Evolutionary conservation across 768 basidiomycete species (phyloP).

Genomic region (Royoungia palumana): DNA sequence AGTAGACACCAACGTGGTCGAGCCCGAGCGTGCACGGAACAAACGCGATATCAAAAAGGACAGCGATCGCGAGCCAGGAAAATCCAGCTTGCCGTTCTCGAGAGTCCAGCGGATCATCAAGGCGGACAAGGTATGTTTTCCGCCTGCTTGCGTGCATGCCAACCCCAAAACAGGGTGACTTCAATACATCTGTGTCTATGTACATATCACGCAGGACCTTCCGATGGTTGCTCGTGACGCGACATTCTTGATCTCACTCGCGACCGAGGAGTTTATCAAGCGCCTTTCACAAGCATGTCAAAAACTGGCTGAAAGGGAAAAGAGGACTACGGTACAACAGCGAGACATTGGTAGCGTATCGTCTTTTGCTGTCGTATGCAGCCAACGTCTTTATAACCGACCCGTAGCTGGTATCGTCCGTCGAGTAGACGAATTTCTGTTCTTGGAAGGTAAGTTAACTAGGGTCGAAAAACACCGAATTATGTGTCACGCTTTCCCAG

Average conservation of each 20-base stretch:
- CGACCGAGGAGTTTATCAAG: constrained; percentile 86
- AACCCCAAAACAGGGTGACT: background rate
- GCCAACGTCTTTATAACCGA: background rate
- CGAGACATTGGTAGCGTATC: constrained; percentile 67
- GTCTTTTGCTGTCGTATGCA: background rate
- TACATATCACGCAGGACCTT: constrained; percentile 46
- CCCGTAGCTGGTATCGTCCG: constrained; percentile 57
- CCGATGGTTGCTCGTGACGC: constrained; percentile 76
- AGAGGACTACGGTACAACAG: constrained; percentile 70
- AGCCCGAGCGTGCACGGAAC: constrained; percentile 2
- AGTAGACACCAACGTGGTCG: constrained; percentile 1
- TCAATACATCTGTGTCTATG: constrained; percentile 23
- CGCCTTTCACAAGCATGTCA: constrained; percentile 70
- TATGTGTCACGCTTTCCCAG: constrained; percentile 30
- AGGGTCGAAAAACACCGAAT: background rate
- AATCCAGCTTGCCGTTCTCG: constrained; percentile 69
- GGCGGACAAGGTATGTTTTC: constrained; percentile 65
- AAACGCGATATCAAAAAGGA: constrained; percentile 24
- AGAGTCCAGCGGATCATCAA: constrained; percentile 84
- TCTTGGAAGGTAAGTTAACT: constrained; percentile 60
- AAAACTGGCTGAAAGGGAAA: constrained; percentile 65
- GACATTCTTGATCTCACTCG: constrained; percentile 72
- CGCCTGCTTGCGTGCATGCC: background rate
- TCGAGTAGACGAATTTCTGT: constrained; percentile 71
- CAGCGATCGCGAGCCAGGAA: constrained; percentile 50